Conservation (phyloP, 1,284 basidiomycete species). For the Ceratobasidium sp. region DNA sequence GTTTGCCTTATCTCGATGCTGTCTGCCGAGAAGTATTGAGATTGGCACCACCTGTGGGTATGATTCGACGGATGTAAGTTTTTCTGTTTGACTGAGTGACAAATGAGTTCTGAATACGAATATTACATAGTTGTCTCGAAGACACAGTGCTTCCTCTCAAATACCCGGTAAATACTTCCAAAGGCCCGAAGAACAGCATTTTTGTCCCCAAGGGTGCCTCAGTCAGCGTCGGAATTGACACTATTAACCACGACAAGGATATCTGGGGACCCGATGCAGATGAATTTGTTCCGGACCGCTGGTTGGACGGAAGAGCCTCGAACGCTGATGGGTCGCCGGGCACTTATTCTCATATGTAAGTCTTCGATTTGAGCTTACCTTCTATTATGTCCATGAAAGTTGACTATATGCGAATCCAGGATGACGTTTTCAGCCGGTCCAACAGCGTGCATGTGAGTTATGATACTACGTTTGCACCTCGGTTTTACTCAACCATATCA, state of each 20-base stretch:
- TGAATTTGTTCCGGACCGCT: constrained; percentile 18
- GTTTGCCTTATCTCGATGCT: constrained; percentile 69
- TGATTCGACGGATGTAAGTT: constrained; percentile 69
- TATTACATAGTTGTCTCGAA: neutral
- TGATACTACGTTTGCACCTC: neutral
- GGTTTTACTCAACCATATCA: neutral
- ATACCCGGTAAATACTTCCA: constrained; percentile 10
- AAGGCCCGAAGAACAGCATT: neutral
- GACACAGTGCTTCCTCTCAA: constrained; percentile 16
- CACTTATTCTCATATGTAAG: constrained; percentile 18
- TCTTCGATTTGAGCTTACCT: neutral
- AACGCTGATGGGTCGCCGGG: constrained; percentile 5
- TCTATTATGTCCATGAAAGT: neutral
- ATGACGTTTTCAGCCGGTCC: constrained; percentile 30
- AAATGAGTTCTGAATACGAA: neutral
- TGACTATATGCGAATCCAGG: neutral
- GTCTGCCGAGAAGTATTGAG: constrained; percentile 79
- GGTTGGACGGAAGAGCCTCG: constrained; percentile 21
- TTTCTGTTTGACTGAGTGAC: neutral
- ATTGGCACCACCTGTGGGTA: constrained; percentile 74
- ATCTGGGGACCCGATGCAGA: constrained; percentile 20
- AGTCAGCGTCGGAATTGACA: constrained; percentile 47
- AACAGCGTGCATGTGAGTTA: constrained; percentile 22
- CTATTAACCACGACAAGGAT: neutral
- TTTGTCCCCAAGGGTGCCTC: constrained; percentile 49